Evolutionary conservation across 805 yeast species (phyloP).

Genomic region (Ogataea kodamae): DNA sequence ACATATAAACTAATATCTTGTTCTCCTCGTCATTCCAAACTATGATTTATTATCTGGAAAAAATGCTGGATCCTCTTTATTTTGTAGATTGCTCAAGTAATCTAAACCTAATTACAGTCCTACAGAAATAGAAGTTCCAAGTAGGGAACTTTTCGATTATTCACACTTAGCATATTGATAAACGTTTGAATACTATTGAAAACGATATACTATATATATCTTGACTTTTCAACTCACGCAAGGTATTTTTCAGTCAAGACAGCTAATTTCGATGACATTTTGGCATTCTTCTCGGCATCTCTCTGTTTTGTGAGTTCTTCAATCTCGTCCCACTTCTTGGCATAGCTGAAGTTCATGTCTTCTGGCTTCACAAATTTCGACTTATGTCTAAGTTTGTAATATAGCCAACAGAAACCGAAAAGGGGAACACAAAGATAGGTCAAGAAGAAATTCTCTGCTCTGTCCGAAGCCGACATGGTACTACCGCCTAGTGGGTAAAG

Average conservation of each 20-base stretch:
- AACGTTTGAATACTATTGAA: too few species aligned
- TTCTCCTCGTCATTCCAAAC: too few species aligned
- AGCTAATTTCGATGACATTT: constrained; percentile 9
- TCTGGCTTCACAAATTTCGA: constrained; percentile 29
- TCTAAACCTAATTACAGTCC: too few species aligned
- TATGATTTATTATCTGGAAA: too few species aligned
- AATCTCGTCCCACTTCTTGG: constrained; percentile 28
- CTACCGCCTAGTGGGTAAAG: constrained; percentile 51
- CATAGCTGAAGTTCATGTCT: constrained; percentile 35
- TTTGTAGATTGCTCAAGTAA: too few species aligned
- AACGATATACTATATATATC: too few species aligned
- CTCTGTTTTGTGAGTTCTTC: constrained; percentile 15
- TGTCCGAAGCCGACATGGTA: constrained; percentile 37
- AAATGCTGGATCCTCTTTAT: too few species aligned
- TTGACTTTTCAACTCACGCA: too few species aligned
- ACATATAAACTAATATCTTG: too few species aligned
- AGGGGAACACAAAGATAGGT: constrained; percentile 60
- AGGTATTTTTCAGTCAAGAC: constrained; percentile 15
- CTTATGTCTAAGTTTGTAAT: constrained; percentile 53
- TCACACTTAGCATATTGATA: too few species aligned
- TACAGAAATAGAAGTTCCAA: too few species aligned
- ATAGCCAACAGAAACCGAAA: constrained; percentile 47
- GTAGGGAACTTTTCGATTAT: too few species aligned
- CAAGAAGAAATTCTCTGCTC: constrained; percentile 48
- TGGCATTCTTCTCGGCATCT: constrained; percentile 14